Evolutionary conservation across 2,329 filamentous ascomycete genomes (phyloP), one percentile per base, ranked within the genome.

Genomic region (Fusarium secorum): DNA sequence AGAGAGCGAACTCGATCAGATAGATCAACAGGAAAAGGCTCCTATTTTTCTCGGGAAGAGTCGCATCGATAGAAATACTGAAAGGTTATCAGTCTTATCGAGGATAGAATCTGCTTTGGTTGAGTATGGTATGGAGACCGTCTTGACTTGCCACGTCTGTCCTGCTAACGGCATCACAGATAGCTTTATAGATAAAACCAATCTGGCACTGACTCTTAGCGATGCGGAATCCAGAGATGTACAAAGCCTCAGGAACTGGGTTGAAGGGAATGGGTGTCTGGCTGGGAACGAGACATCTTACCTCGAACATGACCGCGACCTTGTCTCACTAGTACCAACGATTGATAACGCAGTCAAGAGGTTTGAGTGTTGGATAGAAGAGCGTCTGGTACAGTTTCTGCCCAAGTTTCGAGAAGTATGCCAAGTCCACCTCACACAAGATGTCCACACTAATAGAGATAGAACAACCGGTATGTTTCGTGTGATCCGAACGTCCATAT

Each of bases 121-220:
- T 9, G 58, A 60, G 8, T 58, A 58, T 11, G 58, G 58, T 39
- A 58, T 0, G 17, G 1, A 0, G 3, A 17, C 15, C 14, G 8
- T 14, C 17, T 17, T 4, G 1, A 2, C 4, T 14, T 3, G 4
- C 2, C 3, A 0, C 0, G 3, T 4, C 1, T 2, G 2, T 15
- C 4, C 7, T 6, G 3, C 15, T 60, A 1, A 60, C 4, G 6
- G 2, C 2, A 5, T 15, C 3, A 0, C 9, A 60, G 58, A 60
- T 15, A 28, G 35, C 7, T 15, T 58, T 8, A 11, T 58, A 4
- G 58, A 60, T 11, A 39, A 44, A 5, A 33, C 52, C 5, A 44
- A 36, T 11, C 17, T 55, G 1, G 30, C 41, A 3, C 33, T 60
- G 2, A 46, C 17, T 13, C 36, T 45, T 2, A 24, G 8, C 4